These are phyloP conservation scores for Barnettozyma salicaria DNA, from an alignment of 805 yeast genomes.

Conservation along the genomic window DNA sequence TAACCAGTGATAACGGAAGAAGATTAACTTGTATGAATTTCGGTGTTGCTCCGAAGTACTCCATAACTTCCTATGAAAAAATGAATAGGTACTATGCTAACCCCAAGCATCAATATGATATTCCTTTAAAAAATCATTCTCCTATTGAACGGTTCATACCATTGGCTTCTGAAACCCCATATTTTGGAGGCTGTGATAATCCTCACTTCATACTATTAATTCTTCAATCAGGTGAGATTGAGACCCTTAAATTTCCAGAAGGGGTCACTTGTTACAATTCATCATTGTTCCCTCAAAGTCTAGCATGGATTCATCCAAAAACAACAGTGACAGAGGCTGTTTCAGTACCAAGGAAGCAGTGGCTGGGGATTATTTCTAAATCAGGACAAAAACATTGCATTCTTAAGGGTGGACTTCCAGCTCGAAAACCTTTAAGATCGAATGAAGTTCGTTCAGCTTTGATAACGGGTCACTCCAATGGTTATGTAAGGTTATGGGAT, in stretches of 20 bases:
- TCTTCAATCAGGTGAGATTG: constrained; percentile 58
- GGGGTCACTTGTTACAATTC: constrained; percentile 49
- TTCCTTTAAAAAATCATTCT: constrained; percentile 47
- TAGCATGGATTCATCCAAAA: constrained; percentile 74
- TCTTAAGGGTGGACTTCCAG: constrained; percentile 77
- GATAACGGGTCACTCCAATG: constrained; percentile 83
- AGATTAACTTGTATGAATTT: constrained; percentile 58
- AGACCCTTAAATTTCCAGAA: constrained; percentile 51
- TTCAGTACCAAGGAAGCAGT: constrained; percentile 55
- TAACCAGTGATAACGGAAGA: constrained; percentile 60
- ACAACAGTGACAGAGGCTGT: constrained; percentile 51
- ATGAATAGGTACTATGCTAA: constrained; percentile 73
- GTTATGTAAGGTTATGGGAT: constrained; percentile 79
- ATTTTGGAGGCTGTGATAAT: constrained; percentile 73
- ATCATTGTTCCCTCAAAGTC: constrained; percentile 68
- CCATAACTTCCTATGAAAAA: constrained; percentile 75
- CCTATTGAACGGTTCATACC: constrained; percentile 44
- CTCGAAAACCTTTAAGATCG: constrained; percentile 40
- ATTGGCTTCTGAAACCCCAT: constrained; percentile 61
- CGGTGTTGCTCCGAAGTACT: constrained; percentile 73
- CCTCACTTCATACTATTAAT: constrained; percentile 60
- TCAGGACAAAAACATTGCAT: constrained; percentile 39
- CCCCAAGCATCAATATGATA: constrained; percentile 48
- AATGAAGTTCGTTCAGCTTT: constrained; percentile 49
- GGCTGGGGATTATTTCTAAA: constrained; percentile 74